Base-by-base conservation (phyloP, 352 stramenopile species). In the Discostella stelligera region DNA sequence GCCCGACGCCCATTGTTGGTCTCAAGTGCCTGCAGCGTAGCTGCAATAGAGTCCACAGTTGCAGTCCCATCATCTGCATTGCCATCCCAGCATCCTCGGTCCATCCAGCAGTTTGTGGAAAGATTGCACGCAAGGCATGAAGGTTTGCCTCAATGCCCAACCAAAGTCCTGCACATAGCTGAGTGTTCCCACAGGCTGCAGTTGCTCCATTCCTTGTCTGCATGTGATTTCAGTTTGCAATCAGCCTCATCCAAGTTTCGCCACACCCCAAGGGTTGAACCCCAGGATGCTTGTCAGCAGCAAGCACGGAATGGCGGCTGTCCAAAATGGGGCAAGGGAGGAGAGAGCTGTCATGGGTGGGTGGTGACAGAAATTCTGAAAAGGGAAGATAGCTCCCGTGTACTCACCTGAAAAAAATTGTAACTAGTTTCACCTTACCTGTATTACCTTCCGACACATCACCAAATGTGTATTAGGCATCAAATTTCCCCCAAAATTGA, bases 91-190 rank as follows among this genome's bases (percentile, higher is more conserved):
- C 21, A 8, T 64, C 30, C 16, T 16, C 13, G n/a, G 27, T 54
- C 23, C 59, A 60, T 2, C 25, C 32, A 2, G 0, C 13, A 13
- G 48, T 50, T 46, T 66, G 9, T 9, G 27, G 41, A 49, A 49
- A 71, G 14, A 63, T 39, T 20, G 8, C 16, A 8, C 14, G 18
- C 1, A 74, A 3, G 0, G 67, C 50, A 39, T 83, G 27, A 5
- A 32, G 27, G 5, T 32, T 32, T 32, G 27, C 27, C 27, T 32
- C 27, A 32, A 32, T 32, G 69, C 76, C 69, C 0, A 55, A 54
- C 30, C 49, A 5, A 3, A 83, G 49, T 8, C 71, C 70, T 50
- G 70, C 64, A 49, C 69, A 83, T 0, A 83, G 46, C 30, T 83
- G 50, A n/a, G 46, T 5, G 25, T 59, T 71, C 2, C 58, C 64